Base-by-base conservation (phyloP, 441 rosid genomes). In the Kokia cookei region DNA sequence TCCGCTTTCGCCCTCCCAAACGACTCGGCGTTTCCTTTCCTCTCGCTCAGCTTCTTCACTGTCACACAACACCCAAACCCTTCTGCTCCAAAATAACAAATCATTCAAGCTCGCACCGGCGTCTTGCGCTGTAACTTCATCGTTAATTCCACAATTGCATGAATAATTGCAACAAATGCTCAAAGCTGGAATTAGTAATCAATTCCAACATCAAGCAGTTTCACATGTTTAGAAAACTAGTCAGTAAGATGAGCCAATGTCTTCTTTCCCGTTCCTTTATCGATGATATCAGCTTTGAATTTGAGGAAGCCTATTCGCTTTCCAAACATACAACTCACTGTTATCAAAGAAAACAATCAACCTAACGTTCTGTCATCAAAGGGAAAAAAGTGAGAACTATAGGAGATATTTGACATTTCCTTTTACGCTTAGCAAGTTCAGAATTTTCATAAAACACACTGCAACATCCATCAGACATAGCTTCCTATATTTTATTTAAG, bases 261-360 rank as follows among this genome's bases (percentile, higher is more conserved):
- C 97, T 83, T 90, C 5, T 81, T 61, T 14, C 93, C 91, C 4
- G 93, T 87, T 76, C 81, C 86, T 42, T 86, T 87, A 55, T 88
- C 82, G 60, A 87, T 13, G 57, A 93, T 80, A 75, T 93, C 93
- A 0, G 98, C 97, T 77, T 82, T 86, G 87, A 93, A 91, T 84
- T 93, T 94, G 57, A 94, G 84, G 88, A 93, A 92, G 19, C 99
- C 99, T 70, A 91, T 73, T 43, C 90, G 76, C 65, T 77, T 81
- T 26, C 97, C 97, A 73, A 94, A 93, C 97, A 91, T 89, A 84
- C 99, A 71, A 93, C 93, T 57, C 96, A 97, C 98, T 93, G 62
- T 74, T 11, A 77, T 70, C 69, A 42, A 27, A 50, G 61, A 27
- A 76, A 26, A 48, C 57, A 8, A 55, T 48, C 77, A 80, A 55